These are phyloP conservation scores for Cercospora citrullina DNA, from an alignment of 2,329 filamentous ascomycete species.

Conservation along the genomic window DNA sequence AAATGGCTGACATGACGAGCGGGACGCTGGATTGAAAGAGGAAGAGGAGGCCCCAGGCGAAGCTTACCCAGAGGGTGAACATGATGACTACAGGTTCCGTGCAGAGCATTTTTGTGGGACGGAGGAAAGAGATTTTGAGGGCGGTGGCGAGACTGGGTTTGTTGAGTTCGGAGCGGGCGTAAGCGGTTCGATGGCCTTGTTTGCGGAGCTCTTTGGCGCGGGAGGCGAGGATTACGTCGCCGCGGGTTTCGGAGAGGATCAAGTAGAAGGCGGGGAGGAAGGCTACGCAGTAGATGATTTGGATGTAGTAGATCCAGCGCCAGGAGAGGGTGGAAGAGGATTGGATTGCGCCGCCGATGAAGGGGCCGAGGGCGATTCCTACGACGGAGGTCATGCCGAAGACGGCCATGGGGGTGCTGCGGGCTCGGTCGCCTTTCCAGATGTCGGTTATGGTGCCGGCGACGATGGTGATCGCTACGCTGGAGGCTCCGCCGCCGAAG, in stretches of 20 bases:
- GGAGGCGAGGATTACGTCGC: slow-evolving; percentile 43
- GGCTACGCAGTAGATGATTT: slow-evolving; percentile 35
- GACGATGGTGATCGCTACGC: slow-evolving; percentile 33
- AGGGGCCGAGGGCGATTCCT: slow-evolving; percentile 38
- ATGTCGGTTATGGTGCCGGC: slow-evolving; percentile 37
- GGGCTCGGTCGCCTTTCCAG: slow-evolving; percentile 34
- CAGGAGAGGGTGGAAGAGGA: slow-evolving; percentile 23
- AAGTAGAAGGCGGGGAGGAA: slow-evolving; percentile 36
- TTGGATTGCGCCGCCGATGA: slow-evolving; percentile 37
- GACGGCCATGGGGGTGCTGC: slow-evolving; percentile 37
- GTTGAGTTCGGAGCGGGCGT: slow-evolving; percentile 30
- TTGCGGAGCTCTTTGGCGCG: slow-evolving; percentile 27
- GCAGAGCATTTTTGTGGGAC: slow-evolving; percentile 32
- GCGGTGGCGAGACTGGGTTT: slow-evolving; percentile 23
- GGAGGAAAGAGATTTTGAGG: slow-evolving; percentile 34
- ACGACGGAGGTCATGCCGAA: slow-evolving; percentile 35
- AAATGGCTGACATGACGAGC: slow-evolving; percentile 41
- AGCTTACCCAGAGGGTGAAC: slow-evolving; percentile 47
- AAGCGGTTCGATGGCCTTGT: slow-evolving; percentile 26
- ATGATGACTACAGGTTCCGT: slow-evolving; percentile 34
- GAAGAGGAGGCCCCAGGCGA: slow-evolving; percentile 46
- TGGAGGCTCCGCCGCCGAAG: slow-evolving; percentile 37
- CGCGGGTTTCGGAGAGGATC: slow-evolving; percentile 43
- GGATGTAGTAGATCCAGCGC: slow-evolving; percentile 40
- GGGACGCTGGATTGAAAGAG: slow-evolving; percentile 48